These are phyloP conservation scores for Centella asiatica DNA, from an alignment of 129 eudicot genomes.

Conservation along the genomic window DNA sequence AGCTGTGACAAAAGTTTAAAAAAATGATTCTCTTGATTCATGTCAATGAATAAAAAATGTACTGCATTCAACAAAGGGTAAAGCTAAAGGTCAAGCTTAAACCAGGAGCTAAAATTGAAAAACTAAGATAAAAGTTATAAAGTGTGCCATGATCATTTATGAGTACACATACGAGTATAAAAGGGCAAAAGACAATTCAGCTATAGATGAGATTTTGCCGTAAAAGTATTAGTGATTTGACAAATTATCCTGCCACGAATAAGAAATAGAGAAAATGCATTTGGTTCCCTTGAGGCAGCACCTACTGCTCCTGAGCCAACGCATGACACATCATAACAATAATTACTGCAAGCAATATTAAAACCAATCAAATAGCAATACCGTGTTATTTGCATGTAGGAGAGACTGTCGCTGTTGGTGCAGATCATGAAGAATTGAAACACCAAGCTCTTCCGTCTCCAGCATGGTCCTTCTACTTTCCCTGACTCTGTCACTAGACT, in stretches of 20 bases:
- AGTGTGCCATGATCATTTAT: too few species aligned
- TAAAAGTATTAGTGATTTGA: background rate
- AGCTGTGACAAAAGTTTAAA: conserved; percentile 24
- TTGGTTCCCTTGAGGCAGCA: background rate
- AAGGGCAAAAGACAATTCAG: too few species aligned
- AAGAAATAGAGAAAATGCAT: background rate
- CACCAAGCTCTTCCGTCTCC: conserved; percentile 66
- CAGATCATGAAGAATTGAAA: conserved; percentile 60
- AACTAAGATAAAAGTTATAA: too few species aligned
- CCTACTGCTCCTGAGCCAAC: background rate
- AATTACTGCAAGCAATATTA: background rate
- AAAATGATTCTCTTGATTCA: background rate
- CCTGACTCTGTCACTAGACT: conserved; percentile 51
- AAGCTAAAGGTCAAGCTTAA: too few species aligned
- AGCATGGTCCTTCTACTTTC: conserved; percentile 63
- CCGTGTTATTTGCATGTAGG: conserved; percentile 51
- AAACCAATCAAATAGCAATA: conserved; percentile 4
- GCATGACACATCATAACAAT: background rate
- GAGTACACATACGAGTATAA: too few species aligned
- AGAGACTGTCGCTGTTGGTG: conserved; percentile 58
- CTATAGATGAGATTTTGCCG: too few species aligned
- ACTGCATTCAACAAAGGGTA: too few species aligned
- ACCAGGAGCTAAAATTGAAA: background rate
- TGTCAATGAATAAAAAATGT: background rate
- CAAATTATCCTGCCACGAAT: background rate